Evolutionary conservation across 352 stramenopile species (phyloP).

Genomic region (Phytophthora niederhauseri): DNA sequence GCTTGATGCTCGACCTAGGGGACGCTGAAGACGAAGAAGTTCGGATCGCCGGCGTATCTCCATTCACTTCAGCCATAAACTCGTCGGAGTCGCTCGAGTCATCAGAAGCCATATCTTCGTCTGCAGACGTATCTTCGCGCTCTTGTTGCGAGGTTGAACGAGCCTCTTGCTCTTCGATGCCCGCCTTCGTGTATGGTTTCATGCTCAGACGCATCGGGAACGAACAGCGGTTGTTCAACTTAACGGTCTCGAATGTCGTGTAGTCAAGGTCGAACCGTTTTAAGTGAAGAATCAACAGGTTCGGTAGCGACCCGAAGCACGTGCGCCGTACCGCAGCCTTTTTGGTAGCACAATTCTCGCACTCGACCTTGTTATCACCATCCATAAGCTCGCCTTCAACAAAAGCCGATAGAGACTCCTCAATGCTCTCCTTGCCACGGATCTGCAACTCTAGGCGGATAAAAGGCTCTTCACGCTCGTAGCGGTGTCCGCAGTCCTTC

Average conservation of each 20-base stretch:
- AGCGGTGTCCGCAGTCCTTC: conserved; percentile 91
- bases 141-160: conserved; percentile 43
- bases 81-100: conserved; percentile 60
- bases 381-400: conserved; percentile 99
- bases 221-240: conserved; percentile 98
- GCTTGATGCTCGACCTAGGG: conserved; percentile 34
- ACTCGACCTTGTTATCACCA: conserved; percentile 99
- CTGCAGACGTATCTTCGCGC: conserved; percentile 43
- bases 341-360: conserved; percentile 97
- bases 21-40: conserved; percentile 25
- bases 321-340: conserved; percentile 97
- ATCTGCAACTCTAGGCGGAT: conserved; percentile 99
- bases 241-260: conserved; percentile 99
- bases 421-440: conserved; percentile 97
- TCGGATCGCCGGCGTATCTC: conserved; percentile 29
- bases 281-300: conserved; percentile 98
- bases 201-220: conserved; percentile 99
- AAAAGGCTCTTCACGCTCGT: conserved; percentile 97
- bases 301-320: conserved; percentile 95
- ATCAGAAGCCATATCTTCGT: conserved; percentile 64
- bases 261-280: conserved; percentile 99
- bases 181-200: conserved; percentile 98
- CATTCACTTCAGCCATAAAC: conserved; percentile 63
- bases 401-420: conserved; percentile 96
- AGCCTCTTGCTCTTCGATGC: conserved; percentile 93